Conservation (phyloP, 805 yeast species). For the Pichia deserticola region DNA sequence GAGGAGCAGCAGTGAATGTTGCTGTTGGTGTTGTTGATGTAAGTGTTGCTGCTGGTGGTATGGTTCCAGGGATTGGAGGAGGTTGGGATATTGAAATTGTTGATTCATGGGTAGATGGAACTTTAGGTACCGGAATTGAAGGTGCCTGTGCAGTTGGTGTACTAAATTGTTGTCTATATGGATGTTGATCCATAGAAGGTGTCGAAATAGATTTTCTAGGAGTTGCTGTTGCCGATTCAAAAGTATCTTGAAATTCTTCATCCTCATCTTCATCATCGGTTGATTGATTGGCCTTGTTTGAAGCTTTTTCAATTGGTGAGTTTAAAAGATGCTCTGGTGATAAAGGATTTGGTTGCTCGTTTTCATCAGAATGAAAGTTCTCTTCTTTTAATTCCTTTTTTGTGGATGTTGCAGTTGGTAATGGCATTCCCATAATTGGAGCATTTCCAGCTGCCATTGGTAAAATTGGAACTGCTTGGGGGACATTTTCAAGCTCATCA, state of each 20-base stretch:
- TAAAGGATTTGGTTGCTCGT: too few species aligned
- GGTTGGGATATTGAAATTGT: neutral
- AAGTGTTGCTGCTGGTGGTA: neutral
- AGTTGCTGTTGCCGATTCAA: neutral
- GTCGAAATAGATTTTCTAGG: neutral
- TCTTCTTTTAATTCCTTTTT: neutral
- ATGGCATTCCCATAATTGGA: slow-evolving; percentile 12
- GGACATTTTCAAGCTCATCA: slow-evolving; percentile 16
- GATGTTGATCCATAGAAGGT: slow-evolving; percentile 2
- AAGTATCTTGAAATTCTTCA: slow-evolving; percentile 4
- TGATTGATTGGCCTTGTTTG: too few species aligned
- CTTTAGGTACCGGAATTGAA: neutral
- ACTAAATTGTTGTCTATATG: slow-evolving; percentile 1
- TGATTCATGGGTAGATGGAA: neutral
- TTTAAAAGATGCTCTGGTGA: too few species aligned
- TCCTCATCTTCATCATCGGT: neutral
- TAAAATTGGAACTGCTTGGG: slow-evolving; percentile 44
- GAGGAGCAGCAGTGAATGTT: neutral
- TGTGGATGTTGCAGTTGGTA: neutral
- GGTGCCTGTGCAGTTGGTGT: neutral
- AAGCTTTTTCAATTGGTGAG: neutral
- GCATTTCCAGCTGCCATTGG: slow-evolving; percentile 41
- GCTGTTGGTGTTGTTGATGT: neutral
- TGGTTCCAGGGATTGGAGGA: neutral
- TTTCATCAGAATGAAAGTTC: too few species aligned